These are phyloP conservation scores for Sphagnurus paluster DNA, from an alignment of 1,284 basidiomycete genomes.

Conservation along the genomic window DNA sequence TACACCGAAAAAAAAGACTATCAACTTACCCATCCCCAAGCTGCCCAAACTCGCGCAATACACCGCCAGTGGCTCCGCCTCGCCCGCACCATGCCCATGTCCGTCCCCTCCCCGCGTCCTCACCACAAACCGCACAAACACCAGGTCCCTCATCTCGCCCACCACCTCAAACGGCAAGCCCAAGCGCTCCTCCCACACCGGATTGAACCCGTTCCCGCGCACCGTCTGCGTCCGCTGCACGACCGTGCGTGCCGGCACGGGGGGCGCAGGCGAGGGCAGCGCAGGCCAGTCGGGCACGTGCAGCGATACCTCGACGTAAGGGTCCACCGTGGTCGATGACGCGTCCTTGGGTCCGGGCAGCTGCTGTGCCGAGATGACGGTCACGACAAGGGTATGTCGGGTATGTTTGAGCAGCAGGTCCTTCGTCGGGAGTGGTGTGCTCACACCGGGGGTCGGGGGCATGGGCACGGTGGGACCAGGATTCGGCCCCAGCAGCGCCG, in stretches of 20 bases:
- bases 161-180: constrained; percentile 73
- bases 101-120: constrained; percentile 59
- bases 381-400: constrained; percentile 64
- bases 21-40: constrained; percentile 63
- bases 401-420: constrained; percentile 57
- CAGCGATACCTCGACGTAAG: constrained; percentile 79
- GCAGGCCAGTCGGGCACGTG: constrained; percentile 72
- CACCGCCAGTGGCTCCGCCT: constrained; percentile 67
- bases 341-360: constrained; percentile 73
- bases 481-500: constrained; percentile 55
- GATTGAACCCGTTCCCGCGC: constrained; percentile 89
- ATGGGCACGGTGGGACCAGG: constrained; percentile 1
- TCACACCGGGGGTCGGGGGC: background rate
- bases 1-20: background rate
- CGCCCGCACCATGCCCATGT: no score
- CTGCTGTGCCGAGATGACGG: constrained; percentile 89
- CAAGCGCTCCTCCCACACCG: constrained; percentile 79
- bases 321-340: constrained; percentile 60
- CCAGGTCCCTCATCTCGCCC: constrained; percentile 77
- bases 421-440: constrained; percentile 44
- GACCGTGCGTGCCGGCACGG: constrained; percentile 44
- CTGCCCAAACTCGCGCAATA: constrained; percentile 72
- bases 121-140: constrained; percentile 82
- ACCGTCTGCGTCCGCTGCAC: constrained; percentile 61
- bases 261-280: constrained; percentile 11